Evolutionary conservation across 1,139 yeast genomes (phyloP).

Genomic region (Pichia norvegensis): DNA sequence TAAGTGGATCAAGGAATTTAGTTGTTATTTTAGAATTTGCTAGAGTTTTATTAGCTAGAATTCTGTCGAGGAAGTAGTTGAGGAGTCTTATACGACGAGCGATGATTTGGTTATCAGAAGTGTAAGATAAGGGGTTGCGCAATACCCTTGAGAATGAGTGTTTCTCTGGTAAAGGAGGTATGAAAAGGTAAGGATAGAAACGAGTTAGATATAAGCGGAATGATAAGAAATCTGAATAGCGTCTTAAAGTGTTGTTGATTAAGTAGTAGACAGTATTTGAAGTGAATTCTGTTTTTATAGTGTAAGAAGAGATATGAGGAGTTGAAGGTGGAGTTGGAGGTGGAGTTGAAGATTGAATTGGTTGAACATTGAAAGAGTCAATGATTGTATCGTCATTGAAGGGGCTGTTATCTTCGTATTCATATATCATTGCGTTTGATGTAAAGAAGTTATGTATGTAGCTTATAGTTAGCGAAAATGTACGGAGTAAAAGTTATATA

Average conservation of each 20-base stretch:
- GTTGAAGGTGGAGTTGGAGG: slow-evolving; percentile 1
- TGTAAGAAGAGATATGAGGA: slow-evolving; percentile 8
- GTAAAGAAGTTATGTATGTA: not conserved
- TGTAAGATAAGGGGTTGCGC: slow-evolving; percentile 26
- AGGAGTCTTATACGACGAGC: slow-evolving; percentile 25
- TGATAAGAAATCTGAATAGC: slow-evolving; percentile 51
- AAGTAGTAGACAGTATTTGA: slow-evolving; percentile 26
- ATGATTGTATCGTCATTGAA: slow-evolving; percentile 39
- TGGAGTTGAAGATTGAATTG: not conserved
- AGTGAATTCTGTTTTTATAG: slow-evolving; percentile 19
- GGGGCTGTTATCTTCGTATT: slow-evolving; percentile 41
- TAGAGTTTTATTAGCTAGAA: slow-evolving; percentile 18
- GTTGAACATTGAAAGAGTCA: not conserved
- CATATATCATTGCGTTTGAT: slow-evolving; percentile 17
- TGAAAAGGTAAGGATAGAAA: slow-evolving; percentile 42
- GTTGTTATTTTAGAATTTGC: slow-evolving; percentile 18
- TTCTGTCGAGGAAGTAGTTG: slow-evolving; percentile 22
- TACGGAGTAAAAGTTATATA: not conserved
- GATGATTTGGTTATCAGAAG: slow-evolving; percentile 24
- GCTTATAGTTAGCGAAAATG: not conserved
- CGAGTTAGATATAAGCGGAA: slow-evolving; percentile 38
- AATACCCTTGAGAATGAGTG: slow-evolving; percentile 37
- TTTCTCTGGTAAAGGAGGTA: slow-evolving; percentile 55
- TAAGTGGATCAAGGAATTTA: slow-evolving; percentile 26
- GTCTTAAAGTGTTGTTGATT: slow-evolving; percentile 28